Base-by-base conservation (phyloP, 2,329 filamentous ascomycete species). In the Xylaria sp. region DNA sequence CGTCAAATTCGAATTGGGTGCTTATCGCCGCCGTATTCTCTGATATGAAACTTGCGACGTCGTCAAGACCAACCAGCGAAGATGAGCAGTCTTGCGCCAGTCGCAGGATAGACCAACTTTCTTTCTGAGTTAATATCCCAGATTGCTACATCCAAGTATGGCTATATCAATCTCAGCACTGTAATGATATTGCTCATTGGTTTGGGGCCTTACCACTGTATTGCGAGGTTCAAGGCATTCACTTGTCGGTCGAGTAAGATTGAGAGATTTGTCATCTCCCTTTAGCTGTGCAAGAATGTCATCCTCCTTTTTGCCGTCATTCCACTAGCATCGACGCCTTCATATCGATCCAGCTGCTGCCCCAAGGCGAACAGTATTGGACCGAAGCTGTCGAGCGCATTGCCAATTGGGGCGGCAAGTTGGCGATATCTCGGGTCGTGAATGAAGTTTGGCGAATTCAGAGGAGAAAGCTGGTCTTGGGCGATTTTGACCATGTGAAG, bases 351-450 rank as follows among this genome's bases (percentile, higher is more conserved):
- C 6, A 73, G 20, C 7, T 70, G 56, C 10, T 58, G 63, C 20
- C 60, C 23, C 33, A 73, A 33, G 15, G 60, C 65, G 20, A 59
- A 18, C 12, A 73, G 51, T 31, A 72, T 91, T 71, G 88, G 89
- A 36, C 86, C 85, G 0, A 82, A 85, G 12, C 82, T 86, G 0
- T 85, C 67, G 15, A 74, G 60, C 12, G 69, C 62, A 28, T 66
- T 69, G 2, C 64, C 62, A 33, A 74, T 62, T 36, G 73, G 71
- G 5, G 18, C 31, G 9, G 62, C 66, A 20, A 74, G 58, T 43
- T 73, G 63, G 9, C 58, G 54, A 52, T 73, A 72, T 66, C 72
- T 68, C 6, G 69, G 65, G 39, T 54, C 64, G 15, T 46, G 41
- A 10, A 28, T 23, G 3, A 59, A 60, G 12, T 51, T 64, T 13